Conservation (phyloP, 192 early-diverging fungal species). For the Mortierella alpina region DNA sequence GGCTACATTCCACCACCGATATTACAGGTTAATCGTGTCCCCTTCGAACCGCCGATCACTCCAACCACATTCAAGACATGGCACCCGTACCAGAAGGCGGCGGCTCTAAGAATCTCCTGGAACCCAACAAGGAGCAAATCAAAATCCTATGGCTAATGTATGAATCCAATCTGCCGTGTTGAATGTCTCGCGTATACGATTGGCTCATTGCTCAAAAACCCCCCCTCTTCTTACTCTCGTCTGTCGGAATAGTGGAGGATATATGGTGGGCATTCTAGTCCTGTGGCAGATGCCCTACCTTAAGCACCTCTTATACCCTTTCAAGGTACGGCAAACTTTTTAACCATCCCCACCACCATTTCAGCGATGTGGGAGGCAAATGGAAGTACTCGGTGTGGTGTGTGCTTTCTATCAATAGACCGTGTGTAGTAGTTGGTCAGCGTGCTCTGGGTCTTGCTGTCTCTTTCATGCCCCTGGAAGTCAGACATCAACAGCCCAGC, state of each 20-base stretch:
- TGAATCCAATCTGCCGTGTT: not conserved
- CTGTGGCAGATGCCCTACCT: slow-evolving; percentile 91
- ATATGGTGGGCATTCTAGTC: slow-evolving; percentile 72
- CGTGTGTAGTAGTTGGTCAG: no score
- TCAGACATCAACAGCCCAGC: no score
- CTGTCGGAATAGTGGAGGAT: slow-evolving; percentile 67
- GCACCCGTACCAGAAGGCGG: slow-evolving; percentile 28
- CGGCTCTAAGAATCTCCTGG: slow-evolving; percentile 15
- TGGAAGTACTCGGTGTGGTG: no score
- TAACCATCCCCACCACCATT: no score
- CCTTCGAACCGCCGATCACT: not conserved
- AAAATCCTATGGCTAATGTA: slow-evolving; percentile 52
- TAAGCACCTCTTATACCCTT: slow-evolving; percentile 90
- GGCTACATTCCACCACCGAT: not conserved
- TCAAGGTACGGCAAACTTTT: slow-evolving; percentile 71
- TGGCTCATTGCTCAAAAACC: slow-evolving; percentile 26
- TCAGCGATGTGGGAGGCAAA: no score
- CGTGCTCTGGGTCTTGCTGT: no score
- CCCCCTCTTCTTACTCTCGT: not conserved
- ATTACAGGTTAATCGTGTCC: not conserved
- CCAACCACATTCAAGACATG: slow-evolving; percentile 6
- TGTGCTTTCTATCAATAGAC: no score
- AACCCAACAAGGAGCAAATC: slow-evolving; percentile 41
- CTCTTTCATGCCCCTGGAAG: no score
- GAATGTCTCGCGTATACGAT: slow-evolving; percentile 12